Percentiles rank a stretch among this genome's conserved stretches.
Conservation (phyloP, 257 asterid species). For the Fraxinus pennsylvanica region DNA sequence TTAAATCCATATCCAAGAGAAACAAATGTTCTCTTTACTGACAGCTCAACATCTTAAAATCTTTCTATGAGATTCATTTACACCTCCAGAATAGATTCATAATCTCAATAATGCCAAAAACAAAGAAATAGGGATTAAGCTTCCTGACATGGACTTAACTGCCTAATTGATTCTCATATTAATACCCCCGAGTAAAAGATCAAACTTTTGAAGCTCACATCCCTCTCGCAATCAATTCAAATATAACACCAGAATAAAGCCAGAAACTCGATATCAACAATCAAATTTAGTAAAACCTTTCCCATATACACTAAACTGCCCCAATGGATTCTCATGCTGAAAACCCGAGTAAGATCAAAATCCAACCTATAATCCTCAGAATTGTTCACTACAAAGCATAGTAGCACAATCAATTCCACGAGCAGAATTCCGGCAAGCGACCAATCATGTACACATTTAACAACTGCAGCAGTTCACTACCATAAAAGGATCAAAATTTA, state of each 20-base stretch:
- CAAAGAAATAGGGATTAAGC: background rate
- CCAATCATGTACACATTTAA: constrained; percentile 38
- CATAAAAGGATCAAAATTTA: constrained; percentile 15
- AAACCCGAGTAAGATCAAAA: constrained; percentile 2
- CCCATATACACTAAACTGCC: background rate
- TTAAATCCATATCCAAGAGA: too few species aligned
- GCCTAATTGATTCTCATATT: background rate
- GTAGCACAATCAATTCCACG: constrained; percentile 2
- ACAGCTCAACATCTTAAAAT: background rate
- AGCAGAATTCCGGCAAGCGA: constrained; percentile 28
- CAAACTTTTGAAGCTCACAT: background rate
- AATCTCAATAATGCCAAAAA: background rate
- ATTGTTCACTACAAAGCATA: constrained; percentile 1
- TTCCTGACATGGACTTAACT: background rate
- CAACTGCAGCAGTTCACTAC: constrained; percentile 18
- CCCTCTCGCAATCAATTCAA: background rate
- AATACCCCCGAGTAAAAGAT: background rate
- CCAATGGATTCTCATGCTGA: constrained; percentile 16
- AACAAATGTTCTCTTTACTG: too few species aligned
- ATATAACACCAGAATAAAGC: background rate
- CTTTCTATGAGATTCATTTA: background rate
- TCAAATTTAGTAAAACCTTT: background rate
- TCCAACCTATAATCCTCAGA: background rate
- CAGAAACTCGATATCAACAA: constrained; percentile 15
- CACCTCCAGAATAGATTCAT: background rate